Percentiles rank a stretch among this genome's conserved stretches.
Conservation (phyloP, 2,329 filamentous ascomycete species). For the Aspergillus versicolor region DNA sequence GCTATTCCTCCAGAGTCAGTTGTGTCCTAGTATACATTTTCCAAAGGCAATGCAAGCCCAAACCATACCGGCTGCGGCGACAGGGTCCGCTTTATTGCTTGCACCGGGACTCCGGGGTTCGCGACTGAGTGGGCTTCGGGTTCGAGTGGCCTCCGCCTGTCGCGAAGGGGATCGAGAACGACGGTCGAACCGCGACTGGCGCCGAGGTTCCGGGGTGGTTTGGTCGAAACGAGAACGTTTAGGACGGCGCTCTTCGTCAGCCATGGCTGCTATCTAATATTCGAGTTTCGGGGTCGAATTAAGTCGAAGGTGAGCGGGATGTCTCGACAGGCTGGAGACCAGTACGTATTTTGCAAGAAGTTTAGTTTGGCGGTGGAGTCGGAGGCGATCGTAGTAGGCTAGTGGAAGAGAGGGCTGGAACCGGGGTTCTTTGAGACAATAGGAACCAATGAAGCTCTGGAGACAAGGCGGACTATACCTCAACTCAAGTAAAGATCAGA, state of each 20-base stretch:
- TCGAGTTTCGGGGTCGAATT: background rate
- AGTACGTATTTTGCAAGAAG: slow-evolving; percentile 13
- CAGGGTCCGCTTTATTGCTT: slow-evolving; percentile 60
- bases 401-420: slow-evolving; percentile 9
- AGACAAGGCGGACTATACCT: background rate
- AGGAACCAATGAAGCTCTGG: background rate
- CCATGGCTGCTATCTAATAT: slow-evolving; percentile 53
- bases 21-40: background rate
- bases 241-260: slow-evolving; percentile 70
- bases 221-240: slow-evolving; percentile 96
- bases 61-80: slow-evolving; percentile 70
- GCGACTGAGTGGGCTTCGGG: slow-evolving; percentile 73
- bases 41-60: background rate
- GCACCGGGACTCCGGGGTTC: slow-evolving; percentile 49
- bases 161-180: slow-evolving; percentile 79
- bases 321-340: background rate
- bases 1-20: slow-evolving; percentile 49
- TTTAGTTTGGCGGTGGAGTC: slow-evolving; percentile 19
- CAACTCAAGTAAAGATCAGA: background rate
- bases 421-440: background rate
- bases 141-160: slow-evolving; percentile 68
- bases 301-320: background rate
- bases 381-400: slow-evolving; percentile 10
- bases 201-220: slow-evolving; percentile 76
- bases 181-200: slow-evolving; percentile 81